Percentiles rank a stretch among this genome's conserved stretches.
These are phyloP conservation scores for Aciculoconidium aculeatum DNA, from an alignment of 805 yeast genomes.

Conservation along the genomic window DNA sequence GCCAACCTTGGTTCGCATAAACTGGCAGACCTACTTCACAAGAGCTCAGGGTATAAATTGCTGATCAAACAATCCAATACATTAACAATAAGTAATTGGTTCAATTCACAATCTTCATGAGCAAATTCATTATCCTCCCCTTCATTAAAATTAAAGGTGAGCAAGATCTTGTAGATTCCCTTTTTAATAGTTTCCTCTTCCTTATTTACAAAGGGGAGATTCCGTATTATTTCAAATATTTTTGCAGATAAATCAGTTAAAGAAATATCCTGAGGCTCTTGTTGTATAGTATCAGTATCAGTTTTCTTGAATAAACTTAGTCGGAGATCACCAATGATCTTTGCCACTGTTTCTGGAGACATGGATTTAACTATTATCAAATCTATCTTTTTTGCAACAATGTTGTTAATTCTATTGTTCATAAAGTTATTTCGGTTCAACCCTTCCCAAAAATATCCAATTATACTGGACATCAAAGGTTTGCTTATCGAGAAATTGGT, in stretches of 20 bases:
- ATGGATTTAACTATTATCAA: background rate
- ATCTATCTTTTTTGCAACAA: slow-evolving; percentile 5
- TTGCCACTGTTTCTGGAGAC: slow-evolving; percentile 8
- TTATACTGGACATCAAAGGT: slow-evolving; percentile 12
- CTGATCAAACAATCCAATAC: slow-evolving; percentile 37
- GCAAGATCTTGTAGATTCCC: slow-evolving; percentile 3
- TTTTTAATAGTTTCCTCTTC: background rate
- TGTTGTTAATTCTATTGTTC: slow-evolving; percentile 6
- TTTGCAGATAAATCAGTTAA: too few species aligned
- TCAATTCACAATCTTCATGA: slow-evolving; percentile 19
- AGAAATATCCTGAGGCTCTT: too few species aligned
- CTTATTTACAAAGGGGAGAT: too few species aligned
- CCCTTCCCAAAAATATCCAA: slow-evolving; percentile 6
- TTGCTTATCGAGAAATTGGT: slow-evolving; percentile 13
- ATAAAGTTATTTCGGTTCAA: background rate
- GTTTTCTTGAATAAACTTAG: slow-evolving; percentile 9
- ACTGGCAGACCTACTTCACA: slow-evolving; percentile 1
- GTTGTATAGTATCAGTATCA: too few species aligned
- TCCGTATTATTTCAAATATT: too few species aligned
- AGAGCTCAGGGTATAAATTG: slow-evolving; percentile 36
- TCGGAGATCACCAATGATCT: slow-evolving; percentile 11
- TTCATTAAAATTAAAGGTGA: slow-evolving; percentile 3
- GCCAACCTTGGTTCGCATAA: slow-evolving; percentile 3
- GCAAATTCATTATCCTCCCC: slow-evolving; percentile 9
- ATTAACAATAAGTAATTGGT: slow-evolving; percentile 38